phyloP scores from a whole-genome alignment of 495 filamentous ascomycete species.

The Aspergillus nanangensis region DNA sequence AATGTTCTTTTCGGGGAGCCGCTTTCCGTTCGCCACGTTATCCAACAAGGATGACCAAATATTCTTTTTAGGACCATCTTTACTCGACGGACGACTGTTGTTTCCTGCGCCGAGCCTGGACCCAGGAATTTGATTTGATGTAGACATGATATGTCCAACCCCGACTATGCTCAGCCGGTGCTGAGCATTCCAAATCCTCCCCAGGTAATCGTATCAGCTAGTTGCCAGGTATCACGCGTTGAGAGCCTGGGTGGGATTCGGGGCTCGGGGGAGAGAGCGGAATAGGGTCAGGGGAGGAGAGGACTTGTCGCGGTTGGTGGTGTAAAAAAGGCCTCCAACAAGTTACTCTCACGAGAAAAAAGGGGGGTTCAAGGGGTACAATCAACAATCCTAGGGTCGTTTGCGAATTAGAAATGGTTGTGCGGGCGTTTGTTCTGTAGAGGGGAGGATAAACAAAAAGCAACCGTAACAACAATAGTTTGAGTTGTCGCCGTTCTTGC shows the following conservation, averaged over 20 bases:
- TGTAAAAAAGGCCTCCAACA: background rate
- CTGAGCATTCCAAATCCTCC: conserved; percentile 27
- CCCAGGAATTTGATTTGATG: conserved; percentile 34
- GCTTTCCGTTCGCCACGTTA: conserved; percentile 82
- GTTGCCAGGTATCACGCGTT: conserved; percentile 17
- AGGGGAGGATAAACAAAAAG: background rate
- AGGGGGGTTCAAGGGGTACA: no score
- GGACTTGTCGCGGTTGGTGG: conserved; percentile 1
- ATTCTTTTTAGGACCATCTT: conserved; percentile 78
- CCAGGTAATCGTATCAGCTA: conserved; percentile 1
- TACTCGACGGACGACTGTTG: conserved; percentile 52
- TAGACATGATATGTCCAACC: conserved; percentile 40
- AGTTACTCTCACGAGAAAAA: background rate
- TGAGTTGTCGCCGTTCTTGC: conserved; percentile 6
- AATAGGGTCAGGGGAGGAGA: conserved; percentile 21
- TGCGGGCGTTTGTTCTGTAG: background rate
- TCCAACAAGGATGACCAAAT: conserved; percentile 96
- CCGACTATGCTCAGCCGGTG: conserved; percentile 33
- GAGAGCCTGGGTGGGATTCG: conserved; percentile 2
- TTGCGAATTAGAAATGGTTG: no score
- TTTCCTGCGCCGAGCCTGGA: conserved; percentile 26
- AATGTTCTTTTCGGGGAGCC: conserved; percentile 87
- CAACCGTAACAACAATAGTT: conserved; percentile 4
- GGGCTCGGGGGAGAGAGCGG: conserved; percentile 8
- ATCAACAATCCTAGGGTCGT: no score